Conservation (phyloP, 768 basidiomycete species). For the Termitomyces sp. region DNA sequence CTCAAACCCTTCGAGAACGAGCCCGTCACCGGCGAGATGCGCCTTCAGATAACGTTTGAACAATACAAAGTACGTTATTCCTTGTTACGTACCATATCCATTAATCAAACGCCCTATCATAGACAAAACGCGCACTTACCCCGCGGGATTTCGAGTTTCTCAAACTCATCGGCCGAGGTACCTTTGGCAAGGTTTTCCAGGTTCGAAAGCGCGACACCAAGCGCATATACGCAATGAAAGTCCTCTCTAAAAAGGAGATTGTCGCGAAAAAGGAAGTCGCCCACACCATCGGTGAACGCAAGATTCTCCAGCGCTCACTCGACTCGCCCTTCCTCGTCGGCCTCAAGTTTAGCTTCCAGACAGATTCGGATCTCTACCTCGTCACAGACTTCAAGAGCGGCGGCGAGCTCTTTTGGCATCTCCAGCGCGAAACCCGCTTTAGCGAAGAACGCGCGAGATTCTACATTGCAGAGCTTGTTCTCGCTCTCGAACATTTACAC, state of each 20-base stretch:
- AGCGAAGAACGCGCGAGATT: constrained; percentile 90
- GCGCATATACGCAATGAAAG: constrained; percentile 99
- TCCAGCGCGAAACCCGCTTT: constrained; percentile 94
- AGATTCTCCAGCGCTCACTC: constrained; percentile 90
- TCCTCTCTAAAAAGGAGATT: constrained; percentile 97
- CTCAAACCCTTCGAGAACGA: constrained; percentile 75
- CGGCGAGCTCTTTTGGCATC: constrained; percentile 97
- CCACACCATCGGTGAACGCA: constrained; percentile 98
- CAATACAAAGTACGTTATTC: constrained; percentile 68
- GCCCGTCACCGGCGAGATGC: constrained; percentile 86
- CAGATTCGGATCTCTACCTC: constrained; percentile 89
- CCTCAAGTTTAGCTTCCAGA: constrained; percentile 97
- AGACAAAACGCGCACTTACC: constrained; percentile 84
- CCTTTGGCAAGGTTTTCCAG: constrained; percentile 98
- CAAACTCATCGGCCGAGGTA: constrained; percentile 96
- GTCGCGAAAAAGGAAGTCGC: constrained; percentile 99
- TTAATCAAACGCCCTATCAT: constrained; percentile 10
- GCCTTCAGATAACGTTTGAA: constrained; percentile 91
- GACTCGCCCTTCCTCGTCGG: constrained; percentile 98
- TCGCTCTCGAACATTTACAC: constrained; percentile 95
- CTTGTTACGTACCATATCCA: constrained; percentile 7
- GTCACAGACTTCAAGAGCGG: constrained; percentile 99
- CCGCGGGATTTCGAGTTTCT: constrained; percentile 98
- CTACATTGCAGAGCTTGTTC: constrained; percentile 92
- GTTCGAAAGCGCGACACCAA: constrained; percentile 97